Evolutionary conservation across 2,329 filamentous ascomycete species (phyloP), one percentile per base, ranked within the genome.

Genomic region (Colletotrichum neosansevieriae): DNA sequence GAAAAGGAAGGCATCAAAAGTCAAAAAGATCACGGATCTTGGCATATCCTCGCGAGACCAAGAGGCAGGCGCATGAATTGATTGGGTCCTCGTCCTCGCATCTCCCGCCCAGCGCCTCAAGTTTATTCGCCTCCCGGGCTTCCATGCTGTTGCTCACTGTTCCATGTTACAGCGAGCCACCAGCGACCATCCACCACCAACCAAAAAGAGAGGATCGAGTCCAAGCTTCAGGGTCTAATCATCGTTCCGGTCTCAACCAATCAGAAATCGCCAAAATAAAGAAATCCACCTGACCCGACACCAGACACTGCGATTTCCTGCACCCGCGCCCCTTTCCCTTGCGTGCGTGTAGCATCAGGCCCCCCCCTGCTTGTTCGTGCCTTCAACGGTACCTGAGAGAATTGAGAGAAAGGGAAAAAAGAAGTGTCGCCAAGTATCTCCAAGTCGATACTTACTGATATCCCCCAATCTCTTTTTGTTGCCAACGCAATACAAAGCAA

Each of bases 221-320:
- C 58, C 58, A 58, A 63, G 64, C 64, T 67, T 58, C 64, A 58
- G 58, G 64, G 58, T 67, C 63, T 59, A 67, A 51, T 64, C 60
- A 56, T 64, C 17, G 36, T 7, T 17, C 58, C 36, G 34, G 11
- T 11, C 21, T 6, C 32, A 29, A 11, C 65, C 65, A 68, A 68
- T 68, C 65, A 64, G 24, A 53, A 12, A 11, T 19, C 13, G 1
- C 0, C 32, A 34, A 54, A 21, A 19, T 15, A 19, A 2, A 4
- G 15, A 19, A 45, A 6, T 47, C 21, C 15, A 32, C 19, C 38
- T 32, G 60, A 54, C 6, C 29, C 29, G 6, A 29, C 29, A 29
- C 7, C 29, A 29, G 29, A 9, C 24, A 9, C 29, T 7, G 29
- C 29, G 6, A 44, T 38, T 58, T 58, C 40, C 45, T 60, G 58